Evolutionary conservation across 2,329 filamentous ascomycete species (phyloP).

Genomic region (Colletotrichum abscissum): DNA sequence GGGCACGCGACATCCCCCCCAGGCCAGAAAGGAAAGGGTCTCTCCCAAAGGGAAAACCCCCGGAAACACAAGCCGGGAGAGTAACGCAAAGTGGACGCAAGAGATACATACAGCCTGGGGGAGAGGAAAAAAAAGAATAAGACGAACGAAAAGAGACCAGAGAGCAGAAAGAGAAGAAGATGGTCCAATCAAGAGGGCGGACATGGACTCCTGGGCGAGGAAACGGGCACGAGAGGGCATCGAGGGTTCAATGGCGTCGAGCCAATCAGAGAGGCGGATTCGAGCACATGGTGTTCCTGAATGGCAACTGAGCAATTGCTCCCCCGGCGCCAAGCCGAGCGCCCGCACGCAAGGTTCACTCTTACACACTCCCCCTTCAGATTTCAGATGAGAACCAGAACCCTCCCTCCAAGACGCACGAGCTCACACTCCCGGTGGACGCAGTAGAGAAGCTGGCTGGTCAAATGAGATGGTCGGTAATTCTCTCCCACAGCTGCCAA

Average conservation of each 20-base stretch:
- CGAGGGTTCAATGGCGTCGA: background rate
- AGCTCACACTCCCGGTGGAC: background rate
- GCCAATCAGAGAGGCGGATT: constrained; percentile 30
- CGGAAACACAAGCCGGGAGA: background rate
- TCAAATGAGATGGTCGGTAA: constrained; percentile 15
- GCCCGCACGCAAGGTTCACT: constrained; percentile 4
- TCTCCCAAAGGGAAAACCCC: constrained; percentile 5
- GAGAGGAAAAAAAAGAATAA: background rate
- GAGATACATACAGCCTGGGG: background rate
- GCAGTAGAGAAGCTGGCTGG: background rate
- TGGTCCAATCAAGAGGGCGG: constrained; percentile 21
- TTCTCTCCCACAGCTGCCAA: background rate
- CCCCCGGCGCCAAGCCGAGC: constrained; percentile 11
- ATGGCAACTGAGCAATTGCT: constrained; percentile 16
- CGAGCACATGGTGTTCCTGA: constrained; percentile 36
- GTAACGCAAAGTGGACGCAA: background rate
- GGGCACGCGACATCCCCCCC: constrained; percentile 31
- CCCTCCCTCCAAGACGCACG: background rate
- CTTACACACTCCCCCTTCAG: background rate
- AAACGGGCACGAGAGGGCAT: constrained; percentile 36
- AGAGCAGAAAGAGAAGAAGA: background rate
- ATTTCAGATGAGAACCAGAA: background rate
- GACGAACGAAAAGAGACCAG: background rate
- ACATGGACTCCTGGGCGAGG: constrained; percentile 27
- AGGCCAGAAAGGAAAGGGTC: constrained; percentile 20